phyloP scores from a whole-genome alignment of 495 filamentous ascomycete genomes.

The Penicillium steckii region DNA sequence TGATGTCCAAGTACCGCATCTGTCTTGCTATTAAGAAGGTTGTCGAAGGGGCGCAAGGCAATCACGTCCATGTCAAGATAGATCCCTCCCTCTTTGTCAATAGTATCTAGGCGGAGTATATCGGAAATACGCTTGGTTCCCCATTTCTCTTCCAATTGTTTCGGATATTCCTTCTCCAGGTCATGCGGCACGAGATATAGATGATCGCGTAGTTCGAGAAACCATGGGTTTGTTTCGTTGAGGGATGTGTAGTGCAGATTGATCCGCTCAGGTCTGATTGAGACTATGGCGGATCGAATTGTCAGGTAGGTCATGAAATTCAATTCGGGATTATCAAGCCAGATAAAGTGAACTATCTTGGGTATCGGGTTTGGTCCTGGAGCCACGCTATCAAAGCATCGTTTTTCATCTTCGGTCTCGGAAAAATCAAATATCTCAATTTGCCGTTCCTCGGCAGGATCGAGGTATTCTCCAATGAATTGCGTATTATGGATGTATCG shows the following conservation, averaged over 20 bases:
- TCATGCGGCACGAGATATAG: conserved; percentile 43
- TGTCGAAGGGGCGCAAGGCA: conserved; percentile 10
- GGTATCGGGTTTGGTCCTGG: conserved; percentile 34
- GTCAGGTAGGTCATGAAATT: conserved; percentile 47
- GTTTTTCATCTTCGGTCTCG: neutral
- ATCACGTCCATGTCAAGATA: conserved; percentile 29
- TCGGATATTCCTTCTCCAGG: conserved; percentile 24
- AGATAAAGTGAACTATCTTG: conserved; percentile 48
- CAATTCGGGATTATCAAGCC: conserved; percentile 34
- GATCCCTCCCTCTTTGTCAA: conserved; percentile 42
- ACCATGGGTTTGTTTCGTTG: conserved; percentile 41
- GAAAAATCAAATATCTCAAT: conserved; percentile 12
- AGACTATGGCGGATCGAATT: conserved; percentile 40
- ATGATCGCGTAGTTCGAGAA: conserved; percentile 33
- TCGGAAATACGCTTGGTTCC: conserved; percentile 45
- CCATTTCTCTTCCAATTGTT: conserved; percentile 29
- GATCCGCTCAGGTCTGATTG: conserved; percentile 38
- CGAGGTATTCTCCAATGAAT: neutral
- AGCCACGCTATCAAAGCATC: neutral
- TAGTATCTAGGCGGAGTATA: conserved; percentile 39
- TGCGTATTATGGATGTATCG: neutral
- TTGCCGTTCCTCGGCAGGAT: neutral
- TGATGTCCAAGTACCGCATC: conserved; percentile 45
- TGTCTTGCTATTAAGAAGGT: conserved; percentile 12
- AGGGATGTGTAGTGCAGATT: conserved; percentile 48